Percentiles rank a stretch among this genome's conserved stretches.
Conservation (phyloP, 2,329 filamentous ascomycete species). For the Colletotrichum echinochloae region DNA sequence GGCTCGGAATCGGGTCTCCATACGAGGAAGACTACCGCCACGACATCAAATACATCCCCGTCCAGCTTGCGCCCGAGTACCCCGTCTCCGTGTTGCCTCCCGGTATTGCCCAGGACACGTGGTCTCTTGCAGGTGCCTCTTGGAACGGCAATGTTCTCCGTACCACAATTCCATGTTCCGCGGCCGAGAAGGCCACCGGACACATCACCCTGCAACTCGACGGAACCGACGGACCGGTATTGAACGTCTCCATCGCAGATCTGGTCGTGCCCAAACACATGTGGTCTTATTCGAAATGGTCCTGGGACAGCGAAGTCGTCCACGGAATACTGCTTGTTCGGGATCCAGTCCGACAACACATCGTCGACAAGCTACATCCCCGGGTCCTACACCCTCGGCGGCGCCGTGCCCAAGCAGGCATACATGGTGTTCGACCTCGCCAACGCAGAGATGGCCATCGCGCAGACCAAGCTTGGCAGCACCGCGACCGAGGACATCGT, state of each 20-base stretch:
- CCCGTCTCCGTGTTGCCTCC: slow-evolving; percentile 42
- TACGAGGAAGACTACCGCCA: background rate
- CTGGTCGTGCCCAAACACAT: slow-evolving; percentile 44
- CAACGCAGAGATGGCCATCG: slow-evolving; percentile 49
- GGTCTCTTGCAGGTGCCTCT: slow-evolving; percentile 45
- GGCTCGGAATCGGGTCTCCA: too few species aligned
- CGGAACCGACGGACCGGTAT: slow-evolving; percentile 45
- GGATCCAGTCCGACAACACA: slow-evolving; percentile 46
- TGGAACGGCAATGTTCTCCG: slow-evolving; percentile 36
- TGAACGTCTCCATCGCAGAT: slow-evolving; percentile 46
- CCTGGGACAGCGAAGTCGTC: background rate
- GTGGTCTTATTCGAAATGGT: slow-evolving; percentile 1
- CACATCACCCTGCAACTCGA: slow-evolving; percentile 46
- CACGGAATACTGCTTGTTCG: slow-evolving; percentile 46
- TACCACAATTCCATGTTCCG: slow-evolving; percentile 46
- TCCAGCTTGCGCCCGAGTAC: slow-evolving; percentile 17
- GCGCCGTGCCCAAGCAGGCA: slow-evolving; percentile 46
- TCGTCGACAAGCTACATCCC: slow-evolving; percentile 1
- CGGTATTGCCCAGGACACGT: slow-evolving; percentile 45
- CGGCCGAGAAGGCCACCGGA: slow-evolving; percentile 40
- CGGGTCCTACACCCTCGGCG: slow-evolving; percentile 43
- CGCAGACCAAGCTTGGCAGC: slow-evolving; percentile 45
- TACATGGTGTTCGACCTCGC: slow-evolving; percentile 51
- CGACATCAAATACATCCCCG: background rate
- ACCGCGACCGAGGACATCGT: slow-evolving; percentile 43